Evolutionary conservation across 1,284 basidiomycete species (phyloP), one percentile per base, ranked within the genome.

Genomic region (Phylloporus sp.): DNA sequence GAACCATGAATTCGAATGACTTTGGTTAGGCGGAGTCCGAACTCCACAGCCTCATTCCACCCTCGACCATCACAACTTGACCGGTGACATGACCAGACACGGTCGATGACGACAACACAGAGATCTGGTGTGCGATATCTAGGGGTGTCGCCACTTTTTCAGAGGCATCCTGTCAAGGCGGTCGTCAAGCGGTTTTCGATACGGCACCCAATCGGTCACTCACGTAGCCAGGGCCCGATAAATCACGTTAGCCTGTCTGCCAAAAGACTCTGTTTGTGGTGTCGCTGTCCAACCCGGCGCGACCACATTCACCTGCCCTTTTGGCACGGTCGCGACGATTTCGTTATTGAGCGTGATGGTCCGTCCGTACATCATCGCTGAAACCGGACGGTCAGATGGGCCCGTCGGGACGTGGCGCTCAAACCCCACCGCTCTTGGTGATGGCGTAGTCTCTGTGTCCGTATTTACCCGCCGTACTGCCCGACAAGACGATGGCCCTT

Each of bases 341-440:
- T 93, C 91, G 72, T 92, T 93, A 76, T 93, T 92, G 65, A 93
- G 79, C 4, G 86, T 82, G 64, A 88, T 78, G 2, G 86, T 85
- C 46, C 93, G 74, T 1, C 91, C 91, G 65, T 91, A 88, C 88
- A 92, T 92, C 79, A 93, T 82, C 2, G 86, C 91, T 86, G 62
- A 22, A 65, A 69, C n/a, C 57, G 58, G 54, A 32, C n/a, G 13
- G 46, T 66, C 15, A 58, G 51, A 39, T 40, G 40, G 3, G 55
- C 31, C 26, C 40, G 22, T 24, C 32, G 28, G 26, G 8, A 29
- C 2, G 28, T 34, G 4, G n/a, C 39, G 37, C 40, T 2, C 42
- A 6, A 20, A 68, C n/a, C 79, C 56, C 64, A 87, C 86, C 85
- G 65, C 85, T 87, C 75, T 87, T 87, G 6, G 81, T 77, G 37